Evolutionary conservation across 257 asterid species (phyloP).

Genomic region (Nicotiana otophora): DNA sequence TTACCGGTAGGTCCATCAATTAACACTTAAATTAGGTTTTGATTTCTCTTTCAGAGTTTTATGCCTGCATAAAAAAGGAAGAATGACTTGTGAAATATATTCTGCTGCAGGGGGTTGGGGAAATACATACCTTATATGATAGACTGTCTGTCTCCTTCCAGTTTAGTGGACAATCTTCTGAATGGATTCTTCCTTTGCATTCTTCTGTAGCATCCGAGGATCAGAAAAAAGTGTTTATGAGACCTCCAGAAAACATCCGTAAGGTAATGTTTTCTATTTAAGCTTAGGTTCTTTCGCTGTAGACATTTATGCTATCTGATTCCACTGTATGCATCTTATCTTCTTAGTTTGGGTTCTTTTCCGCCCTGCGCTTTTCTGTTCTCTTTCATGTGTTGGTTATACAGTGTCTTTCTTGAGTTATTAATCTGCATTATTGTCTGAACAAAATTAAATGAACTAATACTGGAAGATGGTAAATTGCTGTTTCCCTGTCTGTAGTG

Average conservation of each 20-base stretch:
- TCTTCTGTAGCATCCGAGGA: constrained; percentile 92
- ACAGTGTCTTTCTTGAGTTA: not conserved
- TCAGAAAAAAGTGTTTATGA: constrained; percentile 82
- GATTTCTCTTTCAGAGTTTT: not conserved
- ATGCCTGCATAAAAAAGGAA: not conserved
- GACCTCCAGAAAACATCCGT: constrained; percentile 82
- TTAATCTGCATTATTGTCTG: not conserved
- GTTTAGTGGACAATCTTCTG: constrained; percentile 79
- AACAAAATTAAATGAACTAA: not conserved
- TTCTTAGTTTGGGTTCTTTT: constrained; percentile 1
- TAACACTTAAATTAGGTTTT: not conserved
- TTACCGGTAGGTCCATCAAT: constrained; percentile 57
- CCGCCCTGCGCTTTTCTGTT: not conserved
- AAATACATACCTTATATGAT: constrained; percentile 70
- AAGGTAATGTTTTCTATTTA: constrained; percentile 43
- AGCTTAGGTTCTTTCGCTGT: not conserved
- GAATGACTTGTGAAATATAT: constrained; percentile 12
- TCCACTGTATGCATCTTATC: not conserved
- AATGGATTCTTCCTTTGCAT: constrained; percentile 94
- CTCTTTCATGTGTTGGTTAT: not conserved
- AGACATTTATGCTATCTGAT: not conserved
- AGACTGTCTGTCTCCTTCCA: constrained; percentile 67
- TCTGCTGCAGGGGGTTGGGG: constrained; percentile 78
- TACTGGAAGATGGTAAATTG: not conserved
- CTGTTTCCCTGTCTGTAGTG: not conserved